A percentile compares a stretch with the other conserved stretches of the same genome.
These are phyloP conservation scores for Ochromonas danica DNA, from an alignment of 108 stramenopile genomes.

Conservation along the genomic window DNA sequence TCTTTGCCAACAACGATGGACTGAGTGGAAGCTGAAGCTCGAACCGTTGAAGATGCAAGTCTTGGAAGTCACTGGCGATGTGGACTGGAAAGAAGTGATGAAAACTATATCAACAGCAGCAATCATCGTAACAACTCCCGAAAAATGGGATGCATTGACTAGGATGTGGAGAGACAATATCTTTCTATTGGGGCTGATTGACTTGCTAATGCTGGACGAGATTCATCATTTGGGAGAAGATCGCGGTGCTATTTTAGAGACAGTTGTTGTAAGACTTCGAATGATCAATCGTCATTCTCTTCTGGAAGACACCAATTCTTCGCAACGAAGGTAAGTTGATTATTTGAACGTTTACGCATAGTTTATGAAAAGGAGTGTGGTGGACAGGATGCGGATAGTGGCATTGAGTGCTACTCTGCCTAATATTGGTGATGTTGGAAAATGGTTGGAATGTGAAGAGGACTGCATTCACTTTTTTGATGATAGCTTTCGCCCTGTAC, in stretches of 20 bases:
- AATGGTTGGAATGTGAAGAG: slow-evolving; percentile 74
- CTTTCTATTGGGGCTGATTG: slow-evolving; percentile 77
- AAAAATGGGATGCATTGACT: neutral
- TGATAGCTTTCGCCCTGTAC: slow-evolving; percentile 81
- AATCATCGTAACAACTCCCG: neutral
- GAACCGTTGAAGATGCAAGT: slow-evolving; percentile 52
- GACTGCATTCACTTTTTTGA: slow-evolving; percentile 72
- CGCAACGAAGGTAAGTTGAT: slow-evolving; percentile 56
- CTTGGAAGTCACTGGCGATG: slow-evolving; percentile 77
- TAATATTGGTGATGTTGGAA: slow-evolving; percentile 81
- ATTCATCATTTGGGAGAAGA: slow-evolving; percentile 86
- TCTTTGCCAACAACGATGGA: slow-evolving; percentile 81
- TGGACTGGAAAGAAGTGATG: slow-evolving; percentile 44
- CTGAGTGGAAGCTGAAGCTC: slow-evolving; percentile 77
- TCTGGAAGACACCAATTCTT: slow-evolving; percentile 58
- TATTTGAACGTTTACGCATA: slow-evolving; percentile 41
- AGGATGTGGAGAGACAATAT: slow-evolving; percentile 54
- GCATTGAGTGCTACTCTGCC: slow-evolving; percentile 92
- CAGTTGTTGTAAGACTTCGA: slow-evolving; percentile 82
- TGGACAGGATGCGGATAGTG: slow-evolving; percentile 72
- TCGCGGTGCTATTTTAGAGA: slow-evolving; percentile 81
- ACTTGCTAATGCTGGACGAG: slow-evolving; percentile 87
- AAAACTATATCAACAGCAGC: neutral
- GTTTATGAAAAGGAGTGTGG: slow-evolving; percentile 33
- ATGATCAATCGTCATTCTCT: too few species aligned